Conservation (phyloP, 1,139 yeast genomes). For the Kurtzmaniella quercitrusa region DNA sequence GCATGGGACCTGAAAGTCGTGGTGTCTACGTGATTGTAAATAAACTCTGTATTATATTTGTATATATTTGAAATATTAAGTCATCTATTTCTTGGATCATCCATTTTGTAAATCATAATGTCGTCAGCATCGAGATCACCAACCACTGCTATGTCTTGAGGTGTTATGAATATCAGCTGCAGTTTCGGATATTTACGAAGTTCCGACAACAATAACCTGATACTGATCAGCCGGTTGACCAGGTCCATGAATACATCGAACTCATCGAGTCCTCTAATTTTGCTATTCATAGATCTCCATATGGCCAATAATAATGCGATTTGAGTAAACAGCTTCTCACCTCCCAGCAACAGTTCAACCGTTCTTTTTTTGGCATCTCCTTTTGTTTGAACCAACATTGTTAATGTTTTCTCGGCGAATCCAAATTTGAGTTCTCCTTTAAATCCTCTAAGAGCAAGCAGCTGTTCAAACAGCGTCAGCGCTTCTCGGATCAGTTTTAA, state of each 20-base stretch:
- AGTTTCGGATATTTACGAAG: conserved; percentile 59
- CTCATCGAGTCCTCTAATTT: conserved; percentile 88
- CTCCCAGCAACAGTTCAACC: conserved; percentile 88
- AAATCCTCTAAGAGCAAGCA: conserved; percentile 67
- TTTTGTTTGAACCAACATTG: conserved; percentile 58
- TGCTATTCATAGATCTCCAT: conserved; percentile 90
- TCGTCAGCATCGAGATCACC: conserved; percentile 60
- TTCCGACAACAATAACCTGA: conserved; percentile 68
- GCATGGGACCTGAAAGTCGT: not conserved
- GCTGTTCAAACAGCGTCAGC: conserved; percentile 47
- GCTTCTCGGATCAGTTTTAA: conserved; percentile 31
- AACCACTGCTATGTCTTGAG: conserved; percentile 82
- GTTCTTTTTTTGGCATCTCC: conserved; percentile 58
- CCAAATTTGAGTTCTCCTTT: conserved; percentile 69
- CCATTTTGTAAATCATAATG: conserved; percentile 70
- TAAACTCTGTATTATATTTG: no score
- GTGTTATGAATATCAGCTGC: conserved; percentile 91
- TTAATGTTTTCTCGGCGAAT: conserved; percentile 45
- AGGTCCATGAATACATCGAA: conserved; percentile 98
- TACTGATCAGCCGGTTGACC: conserved; percentile 78
- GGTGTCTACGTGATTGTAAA: not conserved
- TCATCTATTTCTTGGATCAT: conserved; percentile 40
- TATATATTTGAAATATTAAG: not conserved
- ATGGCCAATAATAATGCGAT: conserved; percentile 82
- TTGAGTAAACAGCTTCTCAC: conserved; percentile 93